Conservation (phyloP, 2,329 filamentous ascomycete species). For the Aaosphaeria pasadenensis region DNA sequence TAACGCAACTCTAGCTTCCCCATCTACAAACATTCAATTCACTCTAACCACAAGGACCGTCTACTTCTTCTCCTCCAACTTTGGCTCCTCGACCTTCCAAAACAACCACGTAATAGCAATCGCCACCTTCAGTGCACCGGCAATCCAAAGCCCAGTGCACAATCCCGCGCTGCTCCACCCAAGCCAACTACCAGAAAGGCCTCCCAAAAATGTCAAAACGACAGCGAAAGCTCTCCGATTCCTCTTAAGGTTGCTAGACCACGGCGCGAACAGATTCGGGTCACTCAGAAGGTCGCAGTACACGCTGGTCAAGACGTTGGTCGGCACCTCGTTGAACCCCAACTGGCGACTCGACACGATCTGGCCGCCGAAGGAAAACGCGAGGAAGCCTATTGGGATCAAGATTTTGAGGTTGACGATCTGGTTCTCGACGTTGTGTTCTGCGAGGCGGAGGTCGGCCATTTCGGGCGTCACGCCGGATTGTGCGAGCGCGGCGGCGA, state of each 20-base stretch:
- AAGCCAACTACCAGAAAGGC: slow-evolving; percentile 50
- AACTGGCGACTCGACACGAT: slow-evolving; percentile 51
- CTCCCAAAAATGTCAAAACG: slow-evolving; percentile 47
- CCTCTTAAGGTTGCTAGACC: slow-evolving; percentile 48
- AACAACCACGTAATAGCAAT: slow-evolving; percentile 4
- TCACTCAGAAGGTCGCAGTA: slow-evolving; percentile 56
- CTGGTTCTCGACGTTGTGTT: background rate
- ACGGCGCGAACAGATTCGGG: slow-evolving; percentile 43
- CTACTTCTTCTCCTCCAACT: background rate
- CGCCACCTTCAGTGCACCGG: slow-evolving; percentile 1
- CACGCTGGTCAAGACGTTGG: slow-evolving; percentile 54
- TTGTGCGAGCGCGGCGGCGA: slow-evolving; percentile 48
- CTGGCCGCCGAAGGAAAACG: slow-evolving; percentile 55
- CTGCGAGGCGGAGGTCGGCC: too few relatives aligned
- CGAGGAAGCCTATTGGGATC: slow-evolving; percentile 38
- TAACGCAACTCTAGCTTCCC: too few relatives aligned
- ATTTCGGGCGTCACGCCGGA: slow-evolving; percentile 37
- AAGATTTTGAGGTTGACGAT: background rate
- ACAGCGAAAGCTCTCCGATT: slow-evolving; percentile 48
- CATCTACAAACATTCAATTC: too few relatives aligned
- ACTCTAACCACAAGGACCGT: too few relatives aligned
- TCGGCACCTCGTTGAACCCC: slow-evolving; percentile 54
- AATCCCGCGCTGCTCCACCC: slow-evolving; percentile 31
- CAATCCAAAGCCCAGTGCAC: slow-evolving; percentile 12
- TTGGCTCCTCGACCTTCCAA: slow-evolving; percentile 3